phyloP scores from a whole-genome alignment of 352 stramenopile species.

The Peronospora farinosa region DNA sequence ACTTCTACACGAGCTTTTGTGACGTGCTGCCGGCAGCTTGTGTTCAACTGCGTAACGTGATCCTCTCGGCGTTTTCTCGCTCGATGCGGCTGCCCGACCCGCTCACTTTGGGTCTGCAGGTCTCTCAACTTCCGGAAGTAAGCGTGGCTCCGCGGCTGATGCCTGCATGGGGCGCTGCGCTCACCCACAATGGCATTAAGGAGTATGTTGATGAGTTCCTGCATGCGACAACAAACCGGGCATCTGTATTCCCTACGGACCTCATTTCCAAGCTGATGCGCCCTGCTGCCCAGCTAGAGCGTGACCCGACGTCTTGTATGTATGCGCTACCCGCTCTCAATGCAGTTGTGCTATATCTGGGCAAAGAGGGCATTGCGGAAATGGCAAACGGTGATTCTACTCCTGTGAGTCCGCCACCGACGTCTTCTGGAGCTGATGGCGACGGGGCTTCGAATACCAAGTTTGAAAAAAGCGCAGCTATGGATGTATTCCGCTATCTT shows the following conservation, averaged over 20 bases:
- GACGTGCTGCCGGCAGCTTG: slow-evolving; percentile 95
- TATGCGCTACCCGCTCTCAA: slow-evolving; percentile 93
- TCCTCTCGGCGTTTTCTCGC: slow-evolving; percentile 96
- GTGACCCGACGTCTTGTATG: slow-evolving; percentile 66
- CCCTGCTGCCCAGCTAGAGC: slow-evolving; percentile 49
- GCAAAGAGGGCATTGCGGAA: slow-evolving; percentile 79
- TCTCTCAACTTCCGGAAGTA: slow-evolving; percentile 96
- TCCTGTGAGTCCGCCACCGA: slow-evolving; percentile 20
- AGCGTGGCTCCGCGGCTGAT: slow-evolving; percentile 90
- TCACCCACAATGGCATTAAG: slow-evolving; percentile 87
- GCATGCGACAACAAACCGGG: slow-evolving; percentile 77
- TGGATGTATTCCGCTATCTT: slow-evolving; percentile 94
- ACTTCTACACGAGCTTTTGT: slow-evolving; percentile 98
- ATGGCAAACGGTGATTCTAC: slow-evolving; percentile 46
- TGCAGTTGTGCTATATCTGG: slow-evolving; percentile 79
- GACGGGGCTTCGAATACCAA: slow-evolving; percentile 41
- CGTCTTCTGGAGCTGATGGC: slow-evolving; percentile 20
- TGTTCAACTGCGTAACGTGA: slow-evolving; percentile 97
- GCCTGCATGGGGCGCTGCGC: slow-evolving; percentile 90
- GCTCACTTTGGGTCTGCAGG: slow-evolving; percentile 96
- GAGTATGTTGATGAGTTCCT: slow-evolving; percentile 95
- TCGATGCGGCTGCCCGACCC: slow-evolving; percentile 96
- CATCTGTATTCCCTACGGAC: slow-evolving; percentile 83
- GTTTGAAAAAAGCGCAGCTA: slow-evolving; percentile 82
- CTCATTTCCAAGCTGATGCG: slow-evolving; percentile 72